phyloP scores from a whole-genome alignment of 129 eudicot genomes.

The Tanacetum coccineum region DNA sequence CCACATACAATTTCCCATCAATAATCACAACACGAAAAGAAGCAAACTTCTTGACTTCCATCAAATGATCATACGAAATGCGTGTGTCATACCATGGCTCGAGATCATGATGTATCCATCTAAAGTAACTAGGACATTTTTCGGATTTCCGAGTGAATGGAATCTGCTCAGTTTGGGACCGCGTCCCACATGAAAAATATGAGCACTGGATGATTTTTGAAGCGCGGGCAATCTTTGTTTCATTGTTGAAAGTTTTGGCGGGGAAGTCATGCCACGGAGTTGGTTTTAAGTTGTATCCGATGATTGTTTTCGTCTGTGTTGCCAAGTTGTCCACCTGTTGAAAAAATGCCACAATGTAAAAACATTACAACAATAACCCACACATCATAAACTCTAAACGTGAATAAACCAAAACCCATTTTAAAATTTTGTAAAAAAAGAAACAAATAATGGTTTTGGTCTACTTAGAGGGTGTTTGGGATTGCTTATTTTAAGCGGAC shows the following conservation, averaged over 20 bases:
- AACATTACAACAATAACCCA: background rate
- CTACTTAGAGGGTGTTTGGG: too few species aligned
- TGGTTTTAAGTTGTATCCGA: slow-evolving; percentile 83
- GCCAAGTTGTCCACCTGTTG: slow-evolving; percentile 52
- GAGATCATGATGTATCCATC: slow-evolving; percentile 58
- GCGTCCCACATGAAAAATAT: slow-evolving; percentile 51
- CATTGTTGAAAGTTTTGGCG: slow-evolving; percentile 35
- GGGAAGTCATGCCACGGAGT: slow-evolving; percentile 91
- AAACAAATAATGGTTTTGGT: too few species aligned
- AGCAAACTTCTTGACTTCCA: slow-evolving; percentile 63
- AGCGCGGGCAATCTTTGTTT: slow-evolving; percentile 54
- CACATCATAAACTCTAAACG: background rate
- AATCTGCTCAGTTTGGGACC: slow-evolving; percentile 5
- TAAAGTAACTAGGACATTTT: slow-evolving; percentile 52
- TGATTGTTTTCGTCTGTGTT: slow-evolving; percentile 68
- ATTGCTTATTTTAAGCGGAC: too few species aligned
- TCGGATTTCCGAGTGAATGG: slow-evolving; percentile 22
- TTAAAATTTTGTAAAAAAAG: too few species aligned
- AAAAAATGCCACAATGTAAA: slow-evolving; percentile 30
- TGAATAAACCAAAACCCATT: too few species aligned
- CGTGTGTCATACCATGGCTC: slow-evolving; percentile 62
- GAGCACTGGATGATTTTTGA: slow-evolving; percentile 70
- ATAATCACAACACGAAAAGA: slow-evolving; percentile 65
- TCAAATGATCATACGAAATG: slow-evolving; percentile 42
- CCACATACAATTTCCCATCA: slow-evolving; percentile 62